Evolutionary conservation across 768 basidiomycete species (phyloP).

Genomic region (Cantharellus cinnabarinus): DNA sequence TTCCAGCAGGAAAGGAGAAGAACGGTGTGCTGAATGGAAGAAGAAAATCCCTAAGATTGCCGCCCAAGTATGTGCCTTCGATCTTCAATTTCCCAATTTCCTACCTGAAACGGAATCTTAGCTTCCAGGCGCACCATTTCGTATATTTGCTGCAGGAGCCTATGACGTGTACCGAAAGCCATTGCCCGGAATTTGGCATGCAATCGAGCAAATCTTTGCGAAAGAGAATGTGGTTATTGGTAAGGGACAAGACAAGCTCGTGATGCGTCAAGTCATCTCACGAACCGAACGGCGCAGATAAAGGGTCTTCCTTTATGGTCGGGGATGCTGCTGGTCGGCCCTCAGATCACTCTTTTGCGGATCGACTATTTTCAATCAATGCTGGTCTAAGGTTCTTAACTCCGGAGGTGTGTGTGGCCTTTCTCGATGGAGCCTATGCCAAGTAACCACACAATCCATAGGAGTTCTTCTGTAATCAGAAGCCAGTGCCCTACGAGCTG

Average conservation of each 20-base stretch:
- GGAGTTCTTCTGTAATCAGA: slow-evolving; percentile 56
- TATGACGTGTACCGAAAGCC: slow-evolving; percentile 71
- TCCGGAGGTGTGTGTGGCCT: slow-evolving; percentile 46
- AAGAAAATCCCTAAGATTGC: slow-evolving; percentile 54
- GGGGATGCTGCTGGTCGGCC: slow-evolving; percentile 79
- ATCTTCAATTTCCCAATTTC: slow-evolving; percentile 23
- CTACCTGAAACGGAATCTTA: slow-evolving; percentile 13
- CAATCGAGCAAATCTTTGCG: slow-evolving; percentile 40
- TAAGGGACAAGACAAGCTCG: slow-evolving; percentile 11
- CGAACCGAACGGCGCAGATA: slow-evolving; percentile 26
- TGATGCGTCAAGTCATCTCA: background rate
- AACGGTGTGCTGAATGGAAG: slow-evolving; percentile 38
- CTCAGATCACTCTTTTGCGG: slow-evolving; percentile 59
- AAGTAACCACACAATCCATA: slow-evolving; percentile 14
- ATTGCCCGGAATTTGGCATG: slow-evolving; percentile 70
- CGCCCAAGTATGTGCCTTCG: slow-evolving; percentile 16
- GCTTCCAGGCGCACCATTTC: slow-evolving; percentile 59
- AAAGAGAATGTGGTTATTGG: slow-evolving; percentile 44
- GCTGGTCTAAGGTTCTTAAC: slow-evolving; percentile 54
- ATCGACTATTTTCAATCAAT: slow-evolving; percentile 73
- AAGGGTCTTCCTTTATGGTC: slow-evolving; percentile 48
- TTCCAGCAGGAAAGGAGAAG: background rate
- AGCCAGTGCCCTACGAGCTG: slow-evolving; percentile 27
- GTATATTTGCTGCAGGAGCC: slow-evolving; percentile 53
- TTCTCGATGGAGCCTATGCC: background rate